Evolutionary conservation across 2,329 filamentous ascomycete species (phyloP).

Genomic region (Monilinia fructicola): DNA sequence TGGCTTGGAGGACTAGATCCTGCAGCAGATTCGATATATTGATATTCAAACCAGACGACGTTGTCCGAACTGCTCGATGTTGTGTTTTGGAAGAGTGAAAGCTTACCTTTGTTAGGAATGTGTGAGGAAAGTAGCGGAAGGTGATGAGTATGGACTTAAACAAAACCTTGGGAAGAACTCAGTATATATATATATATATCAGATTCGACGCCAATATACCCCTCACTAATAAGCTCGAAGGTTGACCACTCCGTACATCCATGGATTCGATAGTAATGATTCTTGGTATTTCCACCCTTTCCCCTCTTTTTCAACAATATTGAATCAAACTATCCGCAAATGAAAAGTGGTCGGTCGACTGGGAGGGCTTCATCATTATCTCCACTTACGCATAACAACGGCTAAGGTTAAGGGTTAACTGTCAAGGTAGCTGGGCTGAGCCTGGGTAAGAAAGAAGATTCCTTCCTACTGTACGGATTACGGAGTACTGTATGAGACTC

Average conservation of each 20-base stretch:
- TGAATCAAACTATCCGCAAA: conserved; percentile 12
- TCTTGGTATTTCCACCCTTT: conserved; percentile 9
- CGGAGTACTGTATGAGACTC: conserved; percentile 4
- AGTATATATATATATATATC: conserved; percentile 12
- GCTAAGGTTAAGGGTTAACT: too few species aligned
- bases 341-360: conserved; percentile 17
- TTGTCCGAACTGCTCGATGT: background rate
- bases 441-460: background rate
- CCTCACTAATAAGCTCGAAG: background rate
- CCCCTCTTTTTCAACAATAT: conserved; percentile 7
- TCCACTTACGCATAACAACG: conserved; percentile 5
- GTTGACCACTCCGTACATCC: background rate
- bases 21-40: background rate
- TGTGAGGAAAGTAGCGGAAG: background rate
- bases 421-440: background rate
- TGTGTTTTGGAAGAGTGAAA: background rate
- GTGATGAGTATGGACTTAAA: background rate
- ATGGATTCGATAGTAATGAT: background rate
- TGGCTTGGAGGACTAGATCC: background rate
- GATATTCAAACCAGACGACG: background rate
- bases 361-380: background rate
- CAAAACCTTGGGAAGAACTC: background rate
- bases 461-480: too few species aligned
- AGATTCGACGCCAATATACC: background rate
- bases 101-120: conserved; percentile 12